Evolutionary conservation across 805 yeast genomes (phyloP).

Genomic region (Ogataea polymorpha): DNA sequence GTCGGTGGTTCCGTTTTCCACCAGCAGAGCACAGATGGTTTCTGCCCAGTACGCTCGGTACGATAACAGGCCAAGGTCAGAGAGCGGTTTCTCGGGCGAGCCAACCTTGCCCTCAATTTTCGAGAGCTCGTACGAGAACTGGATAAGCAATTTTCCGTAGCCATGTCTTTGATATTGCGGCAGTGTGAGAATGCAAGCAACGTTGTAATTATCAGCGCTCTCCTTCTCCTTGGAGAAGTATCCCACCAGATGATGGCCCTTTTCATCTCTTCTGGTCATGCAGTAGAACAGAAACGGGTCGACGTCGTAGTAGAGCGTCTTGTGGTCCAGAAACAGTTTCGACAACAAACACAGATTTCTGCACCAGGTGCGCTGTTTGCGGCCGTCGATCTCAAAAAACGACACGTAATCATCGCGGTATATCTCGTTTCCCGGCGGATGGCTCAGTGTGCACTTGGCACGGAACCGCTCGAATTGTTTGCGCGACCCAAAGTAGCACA

Average conservation of each 20-base stretch:
- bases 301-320: constrained; percentile 94
- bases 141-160: constrained; percentile 86
- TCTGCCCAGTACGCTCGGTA: constrained; percentile 98
- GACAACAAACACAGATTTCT: constrained; percentile 88
- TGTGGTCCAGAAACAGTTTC: constrained; percentile 90
- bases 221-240: constrained; percentile 97
- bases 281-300: constrained; percentile 96
- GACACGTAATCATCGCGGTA: constrained; percentile 91
- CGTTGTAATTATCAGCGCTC: constrained; percentile 90
- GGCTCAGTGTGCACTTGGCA: constrained; percentile 80
- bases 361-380: constrained; percentile 96
- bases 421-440: constrained; percentile 98
- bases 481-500: constrained; percentile 82
- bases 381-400: constrained; percentile 95
- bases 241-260: constrained; percentile 95
- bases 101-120: constrained; percentile 88
- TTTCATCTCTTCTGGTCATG: constrained; percentile 86
- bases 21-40: constrained; percentile 68
- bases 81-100: constrained; percentile 95
- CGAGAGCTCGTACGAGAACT: constrained; percentile 88
- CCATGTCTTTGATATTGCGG: constrained; percentile 98
- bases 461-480: constrained; percentile 93
- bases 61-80: constrained; percentile 89
- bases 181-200: constrained; percentile 92
- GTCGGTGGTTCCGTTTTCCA: constrained; percentile 55